phyloP scores from a whole-genome alignment of 768 basidiomycete species.

The Leucogyrophana mollusca region DNA sequence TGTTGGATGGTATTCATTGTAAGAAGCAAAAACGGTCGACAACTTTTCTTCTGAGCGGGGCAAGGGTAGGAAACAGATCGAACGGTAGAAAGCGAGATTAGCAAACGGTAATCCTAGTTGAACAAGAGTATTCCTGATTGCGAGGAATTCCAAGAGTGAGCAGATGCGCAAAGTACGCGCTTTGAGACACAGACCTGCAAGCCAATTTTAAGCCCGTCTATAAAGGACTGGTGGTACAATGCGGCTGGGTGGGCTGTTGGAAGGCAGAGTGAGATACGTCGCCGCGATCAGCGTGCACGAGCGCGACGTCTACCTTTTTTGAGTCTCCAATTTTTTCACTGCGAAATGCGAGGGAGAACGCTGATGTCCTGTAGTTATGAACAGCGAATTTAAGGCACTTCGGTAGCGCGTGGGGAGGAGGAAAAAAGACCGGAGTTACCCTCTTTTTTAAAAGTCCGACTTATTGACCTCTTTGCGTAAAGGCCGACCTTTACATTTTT shows the following conservation, averaged over 20 bases:
- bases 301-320: conserved; percentile 43
- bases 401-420: conserved; percentile 36
- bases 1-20: conserved; percentile 75
- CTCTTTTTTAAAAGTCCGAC: conserved; percentile 35
- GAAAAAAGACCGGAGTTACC: conserved; percentile 34
- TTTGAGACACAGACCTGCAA: conserved; percentile 50
- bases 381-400: conserved; percentile 41
- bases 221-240: conserved; percentile 81
- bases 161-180: conserved; percentile 22
- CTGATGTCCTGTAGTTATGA: conserved; percentile 28
- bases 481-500: conserved; percentile 16
- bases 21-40: conserved; percentile 37
- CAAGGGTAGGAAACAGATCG: conserved; percentile 55
- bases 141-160: conserved; percentile 3
- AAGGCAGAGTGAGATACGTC: conserved; percentile 22
- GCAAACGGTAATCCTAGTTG: conserved; percentile 57
- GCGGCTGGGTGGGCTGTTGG: conserved; percentile 46
- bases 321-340: conserved; percentile 30
- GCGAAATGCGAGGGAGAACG: conserved; percentile 30
- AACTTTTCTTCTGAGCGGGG: conserved; percentile 53
- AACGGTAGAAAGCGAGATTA: conserved; percentile 47
- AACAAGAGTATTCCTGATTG: conserved; percentile 61
- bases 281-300: conserved; percentile 11
- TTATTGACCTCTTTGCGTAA: conserved; percentile 18
- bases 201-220: conserved; percentile 77